Evolutionary conservation across 2,329 filamentous ascomycete genomes (phyloP).

Genomic region (Seiridium cupressi): DNA sequence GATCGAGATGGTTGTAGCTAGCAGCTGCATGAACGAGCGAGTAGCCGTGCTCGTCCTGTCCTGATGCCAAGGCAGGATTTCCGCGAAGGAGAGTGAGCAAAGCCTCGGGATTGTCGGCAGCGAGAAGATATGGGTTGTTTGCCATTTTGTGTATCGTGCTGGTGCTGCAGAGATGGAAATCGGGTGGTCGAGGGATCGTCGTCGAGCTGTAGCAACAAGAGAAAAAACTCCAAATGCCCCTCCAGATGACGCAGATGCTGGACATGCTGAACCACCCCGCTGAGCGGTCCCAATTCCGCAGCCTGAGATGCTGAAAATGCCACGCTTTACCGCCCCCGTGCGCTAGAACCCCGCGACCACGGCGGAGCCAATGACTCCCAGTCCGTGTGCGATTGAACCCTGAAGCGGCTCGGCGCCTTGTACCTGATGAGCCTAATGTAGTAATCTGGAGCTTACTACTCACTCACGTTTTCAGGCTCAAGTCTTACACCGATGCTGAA

Average conservation of each 20-base stretch:
- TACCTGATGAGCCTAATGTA: not conserved
- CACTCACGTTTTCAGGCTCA: not conserved
- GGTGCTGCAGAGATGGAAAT: too few species aligned
- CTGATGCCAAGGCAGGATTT: conserved; percentile 72
- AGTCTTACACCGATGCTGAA: too few species aligned
- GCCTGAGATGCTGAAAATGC: not conserved
- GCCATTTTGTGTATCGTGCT: conserved; percentile 33
- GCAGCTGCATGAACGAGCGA: conserved; percentile 89
- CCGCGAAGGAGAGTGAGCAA: conserved; percentile 73
- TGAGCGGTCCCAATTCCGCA: conserved; percentile 2
- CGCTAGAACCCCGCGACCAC: not conserved
- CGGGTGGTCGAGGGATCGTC: too few species aligned
- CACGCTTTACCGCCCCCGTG: conserved; percentile 4
- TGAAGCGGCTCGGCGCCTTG: not conserved
- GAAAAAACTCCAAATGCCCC: not conserved
- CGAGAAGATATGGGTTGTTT: conserved; percentile 69
- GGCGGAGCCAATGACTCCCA: not conserved
- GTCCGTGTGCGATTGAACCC: not conserved
- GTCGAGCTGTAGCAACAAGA: not conserved
- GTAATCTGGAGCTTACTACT: not conserved
- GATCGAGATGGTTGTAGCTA: conserved; percentile 83
- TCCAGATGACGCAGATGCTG: conserved; percentile 2
- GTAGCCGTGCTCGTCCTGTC: conserved; percentile 90
- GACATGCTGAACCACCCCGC: conserved; percentile 2
- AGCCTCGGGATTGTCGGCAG: conserved; percentile 74